Conservation (phyloP, 2,329 filamentous ascomycete species). For the Onygenales sp. region DNA sequence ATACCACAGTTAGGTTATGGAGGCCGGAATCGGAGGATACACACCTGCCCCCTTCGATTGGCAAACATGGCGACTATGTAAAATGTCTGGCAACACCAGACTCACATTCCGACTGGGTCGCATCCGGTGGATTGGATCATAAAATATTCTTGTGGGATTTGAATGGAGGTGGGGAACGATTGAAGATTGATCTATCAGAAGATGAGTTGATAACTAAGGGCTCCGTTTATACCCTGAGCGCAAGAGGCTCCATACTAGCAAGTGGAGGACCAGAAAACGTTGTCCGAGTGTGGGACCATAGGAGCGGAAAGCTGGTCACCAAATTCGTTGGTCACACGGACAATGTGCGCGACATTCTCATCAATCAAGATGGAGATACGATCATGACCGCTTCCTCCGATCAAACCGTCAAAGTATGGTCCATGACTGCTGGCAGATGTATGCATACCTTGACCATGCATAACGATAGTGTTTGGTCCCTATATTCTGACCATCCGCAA, state of each 20-base stretch:
- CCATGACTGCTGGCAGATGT: slow-evolving; percentile 84
- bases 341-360: slow-evolving; percentile 81
- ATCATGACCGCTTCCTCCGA: slow-evolving; percentile 93
- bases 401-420: slow-evolving; percentile 97
- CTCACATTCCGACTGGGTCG: slow-evolving; percentile 69
- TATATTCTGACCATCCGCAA: slow-evolving; percentile 79
- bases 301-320: slow-evolving; percentile 79
- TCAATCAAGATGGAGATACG: slow-evolving; percentile 80
- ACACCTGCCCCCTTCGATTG: slow-evolving; percentile 64
- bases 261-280: slow-evolving; percentile 92
- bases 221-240: slow-evolving; percentile 84
- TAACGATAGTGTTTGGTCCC: slow-evolving; percentile 93
- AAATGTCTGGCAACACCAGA: slow-evolving; percentile 81
- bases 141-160: slow-evolving; percentile 93
- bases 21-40: slow-evolving; percentile 57
- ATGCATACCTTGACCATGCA: slow-evolving; percentile 99
- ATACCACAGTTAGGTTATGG: slow-evolving; percentile 89
- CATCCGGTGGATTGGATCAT: slow-evolving; percentile 84
- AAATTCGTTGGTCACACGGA: slow-evolving; percentile 96
- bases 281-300: slow-evolving; percentile 83
- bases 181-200: slow-evolving; percentile 68
- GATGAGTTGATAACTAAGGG: slow-evolving; percentile 79
- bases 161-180: slow-evolving; percentile 71
- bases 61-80: slow-evolving; percentile 90
- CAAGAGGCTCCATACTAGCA: slow-evolving; percentile 70